A percentile compares a stretch with the other conserved stretches of the same genome.
phyloP scores from a whole-genome alignment of 768 basidiomycete genomes.

The Fibroporia radiculosa region DNA sequence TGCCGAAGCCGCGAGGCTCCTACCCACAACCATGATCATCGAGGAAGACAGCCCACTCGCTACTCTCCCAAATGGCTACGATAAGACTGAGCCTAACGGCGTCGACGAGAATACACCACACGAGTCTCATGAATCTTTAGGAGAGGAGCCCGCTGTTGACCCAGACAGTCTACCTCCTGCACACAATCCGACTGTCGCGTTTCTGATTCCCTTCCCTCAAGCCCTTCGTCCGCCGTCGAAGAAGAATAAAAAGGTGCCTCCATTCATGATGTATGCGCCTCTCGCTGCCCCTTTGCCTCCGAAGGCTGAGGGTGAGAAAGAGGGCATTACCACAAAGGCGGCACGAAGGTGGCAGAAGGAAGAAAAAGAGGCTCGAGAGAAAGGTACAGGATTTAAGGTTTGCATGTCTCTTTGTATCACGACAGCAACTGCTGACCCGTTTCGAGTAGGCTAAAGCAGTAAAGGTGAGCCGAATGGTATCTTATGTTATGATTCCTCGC shows the following conservation, averaged over 20 bases:
- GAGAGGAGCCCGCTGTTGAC: background rate
- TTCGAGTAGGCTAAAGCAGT: conserved; percentile 1
- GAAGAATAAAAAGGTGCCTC: conserved; percentile 3
- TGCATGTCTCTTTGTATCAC: background rate
- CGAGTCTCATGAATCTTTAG: too few relatives aligned
- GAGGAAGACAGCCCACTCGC: too few relatives aligned
- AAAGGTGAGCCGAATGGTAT: background rate
- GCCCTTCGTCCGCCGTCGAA: background rate
- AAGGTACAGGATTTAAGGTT: conserved; percentile 11
- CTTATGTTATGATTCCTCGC: background rate
- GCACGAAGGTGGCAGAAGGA: conserved; percentile 4
- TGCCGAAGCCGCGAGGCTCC: too few relatives aligned
- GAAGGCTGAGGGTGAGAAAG: background rate
- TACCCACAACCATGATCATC: too few relatives aligned
- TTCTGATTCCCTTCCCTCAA: conserved; percentile 2
- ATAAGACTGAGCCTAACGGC: too few relatives aligned
- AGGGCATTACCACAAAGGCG: background rate
- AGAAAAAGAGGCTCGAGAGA: conserved; percentile 8
- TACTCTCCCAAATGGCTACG: too few relatives aligned
- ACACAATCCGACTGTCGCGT: background rate
- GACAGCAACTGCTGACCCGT: background rate
- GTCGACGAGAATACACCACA: too few relatives aligned
- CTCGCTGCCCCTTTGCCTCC: conserved; percentile 1
- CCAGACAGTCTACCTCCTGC: background rate
- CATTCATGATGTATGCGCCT: conserved; percentile 4